Conservation (phyloP, 2,329 filamentous ascomycete species). For the Penicillium freii region DNA sequence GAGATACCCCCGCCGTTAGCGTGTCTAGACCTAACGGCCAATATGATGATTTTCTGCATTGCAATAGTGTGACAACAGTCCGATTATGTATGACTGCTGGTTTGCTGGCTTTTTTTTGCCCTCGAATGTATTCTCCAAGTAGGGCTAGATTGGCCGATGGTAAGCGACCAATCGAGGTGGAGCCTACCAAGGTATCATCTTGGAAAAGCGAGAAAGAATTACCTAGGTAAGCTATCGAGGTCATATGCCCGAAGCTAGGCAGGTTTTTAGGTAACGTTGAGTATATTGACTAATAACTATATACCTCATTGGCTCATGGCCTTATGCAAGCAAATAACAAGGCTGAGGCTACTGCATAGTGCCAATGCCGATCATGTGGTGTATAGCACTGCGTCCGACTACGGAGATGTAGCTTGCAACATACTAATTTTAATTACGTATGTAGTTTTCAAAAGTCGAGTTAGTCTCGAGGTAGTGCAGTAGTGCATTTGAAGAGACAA, state of each 20-base stretch:
- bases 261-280: background rate
- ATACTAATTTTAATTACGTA: background rate
- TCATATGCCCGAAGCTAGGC: background rate
- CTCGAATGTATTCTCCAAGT: background rate
- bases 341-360: background rate
- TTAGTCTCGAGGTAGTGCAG: background rate
- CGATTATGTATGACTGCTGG: background rate
- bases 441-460: no score
- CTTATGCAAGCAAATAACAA: background rate
- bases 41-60: slow-evolving; percentile 6
- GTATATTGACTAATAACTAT: background rate
- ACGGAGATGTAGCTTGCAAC: background rate
- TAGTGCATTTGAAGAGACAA: background rate
- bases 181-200: background rate
- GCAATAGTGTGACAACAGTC: background rate
- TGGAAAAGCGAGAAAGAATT: background rate
- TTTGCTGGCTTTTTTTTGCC: background rate
- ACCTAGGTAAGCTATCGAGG: background rate
- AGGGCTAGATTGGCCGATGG: background rate
- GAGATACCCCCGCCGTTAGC: slow-evolving; percentile 17
- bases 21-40: slow-evolving; percentile 1
- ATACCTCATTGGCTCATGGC: background rate
- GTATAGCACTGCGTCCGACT: background rate
- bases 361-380: background rate
- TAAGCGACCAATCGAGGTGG: background rate